Evolutionary conservation across 2,329 filamentous ascomycete genomes (phyloP), one percentile per base, ranked within the genome.

Genomic region (Bretziella fagacearum): DNA sequence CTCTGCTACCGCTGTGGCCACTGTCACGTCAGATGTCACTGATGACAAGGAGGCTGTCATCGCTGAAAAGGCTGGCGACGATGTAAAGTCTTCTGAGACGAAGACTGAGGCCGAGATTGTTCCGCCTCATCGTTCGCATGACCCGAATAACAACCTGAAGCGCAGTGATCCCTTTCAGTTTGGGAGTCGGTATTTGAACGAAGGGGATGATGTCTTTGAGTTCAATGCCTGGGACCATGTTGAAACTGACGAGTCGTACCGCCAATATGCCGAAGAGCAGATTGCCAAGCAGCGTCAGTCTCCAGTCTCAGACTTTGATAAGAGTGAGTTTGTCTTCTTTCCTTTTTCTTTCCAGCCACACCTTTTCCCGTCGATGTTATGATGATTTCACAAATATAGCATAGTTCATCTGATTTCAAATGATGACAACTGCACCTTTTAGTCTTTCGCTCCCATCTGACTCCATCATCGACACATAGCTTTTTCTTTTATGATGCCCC

Each of bases 191-290:
- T 83, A 74, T 57, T 75, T 98, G 44, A 77, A 82, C 56, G 72
- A 89, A 61, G 76, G 78, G 58, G 87, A 94, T 65, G 73, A 96
- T 60, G 84, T 93, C 57, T 98, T 89, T 65, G 82, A 93, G 62
- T 94, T 91, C 74, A 98, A 98, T 63, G 91, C 91, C 30, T 98
- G 91, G 91, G 91, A 98, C 61, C 89, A 98, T 61, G 91, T 96
- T 59, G 81, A 89, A 63, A 86, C 86, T 60, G 89, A 96, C 65
- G 77, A 84, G 55, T 72, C 79, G 33, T 96, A 94, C 70, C 79
- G 81, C 58, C 76, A 82, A 58, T 94, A 91, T 62, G 80, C 86
- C 51, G 77, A 87, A 63, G 65, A 78, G 58, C 91, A 96, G 65
- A 89, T 83, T 59, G 74, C 75, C 40, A 81, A 81, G 64, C 91